Base-by-base conservation (phyloP, 2,329 filamentous ascomycete genomes). In the Ophiostoma himal-ulmi region DNA sequence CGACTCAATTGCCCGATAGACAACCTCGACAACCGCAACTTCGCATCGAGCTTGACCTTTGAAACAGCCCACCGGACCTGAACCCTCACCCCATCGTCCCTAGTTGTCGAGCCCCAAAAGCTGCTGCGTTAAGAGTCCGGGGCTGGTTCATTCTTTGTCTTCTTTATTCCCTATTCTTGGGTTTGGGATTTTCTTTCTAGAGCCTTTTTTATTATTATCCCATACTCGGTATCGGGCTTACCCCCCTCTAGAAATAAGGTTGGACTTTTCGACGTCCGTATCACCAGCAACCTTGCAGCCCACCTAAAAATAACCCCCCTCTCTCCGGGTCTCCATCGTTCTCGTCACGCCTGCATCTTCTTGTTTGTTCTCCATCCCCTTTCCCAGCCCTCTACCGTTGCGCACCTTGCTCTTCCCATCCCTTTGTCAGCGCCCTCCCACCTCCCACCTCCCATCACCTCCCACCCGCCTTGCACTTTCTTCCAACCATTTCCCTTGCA, bases 231-330 rank as follows among this genome's bases (percentile, higher is more conserved):
- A 22, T 34, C 26, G 26, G 57, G 57, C 57, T 54, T 54, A 62
- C 57, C 66, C 68, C 57, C 41, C 69, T 65, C 64, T 39, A 71
- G 62, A 67, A 67, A 69, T 69, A 71, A 71, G 68, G 70, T 69
- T 71, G 60, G 67, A 65, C 44, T 69, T 69, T 57, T 71, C 62
- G 52, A 67, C 44, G 41, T 54, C 68, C 70, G 70, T 71, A 69
- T 69, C 70, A 71, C 70, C 70, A 17, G 68, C 68, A 69, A 71
- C 70, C 70, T 69, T 65, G 54, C 70, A 68, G 57, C 30, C 68
- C 68, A 48, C 70, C 70, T 69, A 69, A 69, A 71, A 69, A 71
- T 69, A 68, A 69, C 68, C 44, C 54, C 52, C 13, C 30, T 41
- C 52, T 68, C 57, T 54, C 65, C 37, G 22, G 54, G 41, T 66